Conservation (phyloP, 2,329 filamentous ascomycete genomes). For the Trichoderma hamatum region DNA sequence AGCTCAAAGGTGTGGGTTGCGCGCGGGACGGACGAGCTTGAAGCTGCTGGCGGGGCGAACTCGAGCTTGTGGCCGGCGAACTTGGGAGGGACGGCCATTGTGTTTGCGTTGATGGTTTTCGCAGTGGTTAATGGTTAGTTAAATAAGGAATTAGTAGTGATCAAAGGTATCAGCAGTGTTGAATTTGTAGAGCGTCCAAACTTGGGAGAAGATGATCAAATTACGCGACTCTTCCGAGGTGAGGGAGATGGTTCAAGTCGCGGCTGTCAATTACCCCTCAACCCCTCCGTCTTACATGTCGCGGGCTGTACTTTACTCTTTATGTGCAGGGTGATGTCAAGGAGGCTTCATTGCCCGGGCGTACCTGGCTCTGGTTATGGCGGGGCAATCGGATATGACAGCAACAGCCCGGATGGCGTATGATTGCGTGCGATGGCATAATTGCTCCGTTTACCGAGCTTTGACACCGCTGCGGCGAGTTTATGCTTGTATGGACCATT, state of each 20-base stretch:
- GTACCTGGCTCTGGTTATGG: neutral
- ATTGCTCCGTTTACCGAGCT: neutral
- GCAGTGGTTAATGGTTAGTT: too few species aligned
- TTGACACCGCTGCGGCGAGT: neutral
- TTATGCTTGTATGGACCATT: neutral
- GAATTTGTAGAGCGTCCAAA: neutral
- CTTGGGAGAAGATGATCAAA: neutral
- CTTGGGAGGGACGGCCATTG: conserved; percentile 76
- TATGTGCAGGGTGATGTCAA: neutral
- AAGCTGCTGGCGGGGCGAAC: conserved; percentile 45
- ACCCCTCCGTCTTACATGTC: conserved; percentile 2
- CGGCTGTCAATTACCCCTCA: neutral
- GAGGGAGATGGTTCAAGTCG: neutral
- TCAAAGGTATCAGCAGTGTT: too few species aligned
- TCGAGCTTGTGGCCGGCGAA: conserved; percentile 72
- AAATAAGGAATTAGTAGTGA: too few species aligned
- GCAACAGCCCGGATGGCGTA: conserved; percentile 12
- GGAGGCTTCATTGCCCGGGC: neutral
- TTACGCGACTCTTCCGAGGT: neutral
- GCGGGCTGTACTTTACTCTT: neutral
- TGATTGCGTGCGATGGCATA: conserved; percentile 18
- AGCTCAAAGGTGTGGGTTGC: conserved; percentile 64
- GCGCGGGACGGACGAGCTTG: conserved; percentile 43
- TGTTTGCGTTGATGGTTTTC: neutral
- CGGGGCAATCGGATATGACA: neutral